A percentile compares a stretch with the other conserved stretches of the same genome.
Evolutionary conservation across 2,329 filamentous ascomycete genomes (phyloP).

Genomic region (Alternaria triticimaculans): DNA sequence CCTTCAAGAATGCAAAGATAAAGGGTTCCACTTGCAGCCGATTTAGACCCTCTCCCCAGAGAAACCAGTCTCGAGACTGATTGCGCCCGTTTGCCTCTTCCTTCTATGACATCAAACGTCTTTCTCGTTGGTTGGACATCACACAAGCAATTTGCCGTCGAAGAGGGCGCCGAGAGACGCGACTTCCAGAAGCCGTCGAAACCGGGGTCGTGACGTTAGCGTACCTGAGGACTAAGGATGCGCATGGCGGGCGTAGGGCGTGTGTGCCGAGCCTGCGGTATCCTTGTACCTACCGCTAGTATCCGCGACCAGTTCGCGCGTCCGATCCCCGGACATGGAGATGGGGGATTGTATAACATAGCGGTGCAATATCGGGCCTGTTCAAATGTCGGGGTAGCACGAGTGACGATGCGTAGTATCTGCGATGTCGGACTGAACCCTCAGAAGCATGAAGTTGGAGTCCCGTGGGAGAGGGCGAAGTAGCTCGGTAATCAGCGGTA

Average conservation of each 20-base stretch:
- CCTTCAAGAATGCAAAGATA: conserved; percentile 20
- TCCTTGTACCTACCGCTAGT: conserved; percentile 28
- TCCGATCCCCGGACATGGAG: background rate
- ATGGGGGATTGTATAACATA: background rate
- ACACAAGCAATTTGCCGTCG: background rate
- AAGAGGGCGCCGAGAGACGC: conserved; percentile 10
- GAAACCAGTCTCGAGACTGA: background rate
- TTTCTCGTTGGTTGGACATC: background rate
- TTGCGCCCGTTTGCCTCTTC: conserved; percentile 2
- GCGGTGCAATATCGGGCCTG: conserved; percentile 8
- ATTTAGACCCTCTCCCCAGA: conserved; percentile 4
- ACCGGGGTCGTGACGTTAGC: conserved; percentile 15
- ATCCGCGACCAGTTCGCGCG: conserved; percentile 23
- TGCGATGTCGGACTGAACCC: conserved; percentile 5
- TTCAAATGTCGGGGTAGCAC: background rate
- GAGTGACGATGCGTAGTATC: background rate
- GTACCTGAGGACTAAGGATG: conserved; percentile 10
- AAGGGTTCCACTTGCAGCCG: conserved; percentile 16
- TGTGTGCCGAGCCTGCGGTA: conserved; percentile 28
- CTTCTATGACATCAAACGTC: background rate
- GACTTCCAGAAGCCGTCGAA: conserved; percentile 10
- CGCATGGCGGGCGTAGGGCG: conserved; percentile 21
- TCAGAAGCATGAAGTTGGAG: background rate
- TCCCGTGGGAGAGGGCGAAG: background rate
- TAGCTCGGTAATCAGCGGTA: conserved; percentile 30